Evolutionary conservation across 164 flowering plant species (phyloP).

Genomic region (Warburgia ugandensis): DNA sequence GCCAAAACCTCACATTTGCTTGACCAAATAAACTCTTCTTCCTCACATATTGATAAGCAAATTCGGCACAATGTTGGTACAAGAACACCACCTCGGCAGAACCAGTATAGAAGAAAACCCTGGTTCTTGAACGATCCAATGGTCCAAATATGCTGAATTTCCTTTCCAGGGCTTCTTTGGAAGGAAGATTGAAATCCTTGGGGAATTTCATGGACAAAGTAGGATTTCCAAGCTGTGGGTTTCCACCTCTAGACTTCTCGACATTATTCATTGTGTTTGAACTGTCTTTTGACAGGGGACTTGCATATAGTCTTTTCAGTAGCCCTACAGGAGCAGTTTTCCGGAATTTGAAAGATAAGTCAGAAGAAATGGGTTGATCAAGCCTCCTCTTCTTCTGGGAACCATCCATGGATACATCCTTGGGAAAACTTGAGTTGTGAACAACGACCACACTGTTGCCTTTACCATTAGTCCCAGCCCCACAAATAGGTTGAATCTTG

Average conservation of each 20-base stretch:
- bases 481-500: no score
- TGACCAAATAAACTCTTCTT: constrained; percentile 12
- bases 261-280: neutral
- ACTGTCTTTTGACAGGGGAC: constrained; percentile 3
- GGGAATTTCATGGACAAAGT: constrained; percentile 29
- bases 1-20: constrained; percentile 22
- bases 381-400: constrained; percentile 3
- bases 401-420: neutral
- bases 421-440: neutral
- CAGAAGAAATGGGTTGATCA: neutral
- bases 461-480: no score
- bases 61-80: constrained; percentile 18
- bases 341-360: constrained; percentile 3
- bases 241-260: neutral
- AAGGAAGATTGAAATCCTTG: constrained; percentile 21
- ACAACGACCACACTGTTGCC: no score
- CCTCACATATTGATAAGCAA: constrained; percentile 23
- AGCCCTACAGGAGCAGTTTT: no score
- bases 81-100: constrained; percentile 25
- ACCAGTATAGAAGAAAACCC: constrained; percentile 17
- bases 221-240: neutral
- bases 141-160: constrained; percentile 22
- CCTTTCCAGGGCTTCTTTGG: constrained; percentile 20
- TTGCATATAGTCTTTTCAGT: constrained; percentile 7
- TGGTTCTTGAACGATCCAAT: constrained; percentile 16